phyloP scores from a whole-genome alignment of 345 rosid species.

The Carallia brachiata region DNA sequence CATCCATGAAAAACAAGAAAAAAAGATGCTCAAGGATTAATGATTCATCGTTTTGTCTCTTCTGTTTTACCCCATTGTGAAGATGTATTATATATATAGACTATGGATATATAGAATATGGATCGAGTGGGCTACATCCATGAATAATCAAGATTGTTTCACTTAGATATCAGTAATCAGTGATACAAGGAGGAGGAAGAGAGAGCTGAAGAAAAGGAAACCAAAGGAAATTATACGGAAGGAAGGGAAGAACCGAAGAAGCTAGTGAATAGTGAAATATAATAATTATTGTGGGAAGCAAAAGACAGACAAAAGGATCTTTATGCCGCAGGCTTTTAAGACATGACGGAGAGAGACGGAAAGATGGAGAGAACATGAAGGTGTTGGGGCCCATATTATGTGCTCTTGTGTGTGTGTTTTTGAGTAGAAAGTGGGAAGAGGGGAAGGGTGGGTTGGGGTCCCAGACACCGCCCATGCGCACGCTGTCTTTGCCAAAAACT shows the following conservation, averaged over 20 bases:
- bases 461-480: conserved; percentile 82
- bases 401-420: no score
- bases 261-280: no score
- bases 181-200: not conserved
- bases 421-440: conserved; percentile 24
- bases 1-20: not conserved
- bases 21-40: not conserved
- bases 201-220: not conserved
- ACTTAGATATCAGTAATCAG: not conserved
- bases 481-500: conserved; percentile 56
- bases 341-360: conserved; percentile 12
- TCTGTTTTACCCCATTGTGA: not conserved
- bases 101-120: not conserved
- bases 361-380: conserved; percentile 23
- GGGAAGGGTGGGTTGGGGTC: conserved; percentile 36
- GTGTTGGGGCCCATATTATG: conserved; percentile 33
- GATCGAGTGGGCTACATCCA: not conserved
- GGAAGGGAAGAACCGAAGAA: no score
- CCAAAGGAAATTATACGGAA: not conserved
- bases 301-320: conserved; percentile 26
- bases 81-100: not conserved
- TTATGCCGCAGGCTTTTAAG: conserved; percentile 25
- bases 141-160: not conserved
- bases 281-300: conserved; percentile 6
- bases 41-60: not conserved